Evolutionary conservation across 83 land plant genomes (phyloP).

Genomic region (Larix sibirica): DNA sequence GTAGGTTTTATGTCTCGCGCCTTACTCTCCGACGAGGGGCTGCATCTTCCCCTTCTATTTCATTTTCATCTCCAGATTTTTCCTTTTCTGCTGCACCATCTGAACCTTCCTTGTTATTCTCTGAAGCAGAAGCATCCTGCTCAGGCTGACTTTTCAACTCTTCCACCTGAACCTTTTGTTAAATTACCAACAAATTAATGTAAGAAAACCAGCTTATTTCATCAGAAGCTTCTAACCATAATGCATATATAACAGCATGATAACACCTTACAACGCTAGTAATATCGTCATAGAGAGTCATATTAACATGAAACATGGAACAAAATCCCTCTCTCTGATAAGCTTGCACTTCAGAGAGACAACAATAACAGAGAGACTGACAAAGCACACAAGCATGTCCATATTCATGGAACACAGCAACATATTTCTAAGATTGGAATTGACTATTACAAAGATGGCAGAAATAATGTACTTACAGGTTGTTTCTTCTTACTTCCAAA

Average conservation of each 20-base stretch:
- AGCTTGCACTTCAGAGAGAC: not conserved
- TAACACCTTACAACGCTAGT: not conserved
- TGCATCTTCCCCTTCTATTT: constrained; percentile 27
- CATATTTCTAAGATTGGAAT: not conserved
- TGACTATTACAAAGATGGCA: not conserved
- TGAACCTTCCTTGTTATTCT: constrained; percentile 15
- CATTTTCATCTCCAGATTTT: constrained; percentile 27
- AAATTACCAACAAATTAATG: not conserved
- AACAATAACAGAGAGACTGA: not conserved
- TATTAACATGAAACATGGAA: too few relatives aligned
- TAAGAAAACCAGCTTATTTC: too few relatives aligned
- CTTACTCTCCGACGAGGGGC: constrained; percentile 36
- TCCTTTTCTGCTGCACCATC: constrained; percentile 22
- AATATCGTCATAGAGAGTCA: not conserved
- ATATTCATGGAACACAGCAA: not conserved
- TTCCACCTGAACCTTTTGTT: not conserved
- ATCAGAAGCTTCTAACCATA: not conserved
- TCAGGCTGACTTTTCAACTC: not conserved
- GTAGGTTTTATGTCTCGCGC: constrained; percentile 25
- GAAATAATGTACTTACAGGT: constrained; percentile 2
- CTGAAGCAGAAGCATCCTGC: constrained; percentile 11
- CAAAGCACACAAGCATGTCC: too few relatives aligned
- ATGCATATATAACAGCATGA: not conserved
- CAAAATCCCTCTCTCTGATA: too few relatives aligned
- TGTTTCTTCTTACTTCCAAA: constrained; percentile 68